Evolutionary conservation across 257 asterid genomes (phyloP).

Genomic region (Penstemon davidsonii): DNA sequence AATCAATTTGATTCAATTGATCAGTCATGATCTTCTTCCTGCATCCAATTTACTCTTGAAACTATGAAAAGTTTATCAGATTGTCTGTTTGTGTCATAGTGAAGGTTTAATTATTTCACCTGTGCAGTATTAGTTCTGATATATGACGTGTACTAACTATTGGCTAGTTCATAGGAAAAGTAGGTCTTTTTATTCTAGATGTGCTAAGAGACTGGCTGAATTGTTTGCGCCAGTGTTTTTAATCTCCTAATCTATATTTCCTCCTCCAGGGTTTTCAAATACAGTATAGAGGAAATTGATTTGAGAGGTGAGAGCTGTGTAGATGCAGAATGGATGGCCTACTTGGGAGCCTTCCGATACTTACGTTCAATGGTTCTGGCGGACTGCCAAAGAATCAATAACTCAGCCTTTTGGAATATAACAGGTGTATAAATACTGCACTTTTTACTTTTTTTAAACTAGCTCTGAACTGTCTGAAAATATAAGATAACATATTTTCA

Average conservation of each 20-base stretch:
- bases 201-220: conserved; percentile 8
- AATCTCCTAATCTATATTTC: conserved; percentile 29
- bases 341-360: conserved; percentile 77
- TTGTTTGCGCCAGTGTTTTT: conserved; percentile 21
- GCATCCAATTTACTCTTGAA: conserved; percentile 17
- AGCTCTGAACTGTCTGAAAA: not conserved
- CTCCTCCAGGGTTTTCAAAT: conserved; percentile 73
- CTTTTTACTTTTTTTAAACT: conserved; percentile 13
- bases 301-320: conserved; percentile 66
- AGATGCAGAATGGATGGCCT: conserved; percentile 98
- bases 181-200: not conserved
- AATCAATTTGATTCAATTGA: conserved; percentile 7
- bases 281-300: conserved; percentile 64
- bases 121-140: conserved; percentile 13
- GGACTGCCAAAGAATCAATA: conserved; percentile 70
- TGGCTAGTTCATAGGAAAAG: conserved; percentile 13
- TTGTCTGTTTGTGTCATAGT: not conserved
- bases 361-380: conserved; percentile 65
- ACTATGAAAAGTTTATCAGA: not conserved
- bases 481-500: conserved; percentile 1
- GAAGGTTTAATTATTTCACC: conserved; percentile 2
- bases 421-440: conserved; percentile 48
- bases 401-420: conserved; percentile 81
- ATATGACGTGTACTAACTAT: conserved; percentile 12
- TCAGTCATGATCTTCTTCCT: not conserved